Conservation (phyloP, 768 basidiomycete genomes). For the Mycena belliarum region DNA sequence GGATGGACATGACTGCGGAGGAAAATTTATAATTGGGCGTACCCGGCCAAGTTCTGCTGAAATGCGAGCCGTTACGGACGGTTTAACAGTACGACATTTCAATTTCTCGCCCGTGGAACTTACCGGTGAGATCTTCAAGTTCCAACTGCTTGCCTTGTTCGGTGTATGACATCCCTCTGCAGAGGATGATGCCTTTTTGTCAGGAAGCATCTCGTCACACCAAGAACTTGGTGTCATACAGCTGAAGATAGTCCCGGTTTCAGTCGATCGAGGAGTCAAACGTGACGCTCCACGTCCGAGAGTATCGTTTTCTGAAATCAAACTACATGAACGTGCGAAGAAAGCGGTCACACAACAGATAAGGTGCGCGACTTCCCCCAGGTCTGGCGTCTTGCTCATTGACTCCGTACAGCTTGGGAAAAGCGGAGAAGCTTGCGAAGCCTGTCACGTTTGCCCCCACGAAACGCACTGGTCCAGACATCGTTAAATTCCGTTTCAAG, state of each 20-base stretch:
- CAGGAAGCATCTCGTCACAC: neutral
- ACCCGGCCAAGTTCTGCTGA: no score
- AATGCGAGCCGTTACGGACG: no score
- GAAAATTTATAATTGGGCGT: no score
- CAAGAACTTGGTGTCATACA: neutral
- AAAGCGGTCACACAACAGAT: neutral
- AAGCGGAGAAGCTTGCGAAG: neutral
- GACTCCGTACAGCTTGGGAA: neutral
- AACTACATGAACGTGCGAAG: neutral
- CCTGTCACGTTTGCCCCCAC: neutral
- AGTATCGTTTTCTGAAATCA: neutral
- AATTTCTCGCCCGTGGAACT: constrained; percentile 8
- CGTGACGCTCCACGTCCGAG: no score
- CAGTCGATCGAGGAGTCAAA: no score
- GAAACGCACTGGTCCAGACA: neutral
- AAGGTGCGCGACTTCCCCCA: neutral
- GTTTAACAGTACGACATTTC: neutral
- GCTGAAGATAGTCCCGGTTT: no score
- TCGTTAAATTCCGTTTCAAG: neutral
- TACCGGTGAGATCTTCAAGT: constrained; percentile 1
- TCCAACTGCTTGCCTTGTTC: neutral
- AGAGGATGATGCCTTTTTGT: constrained; percentile 13
- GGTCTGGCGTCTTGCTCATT: neutral
- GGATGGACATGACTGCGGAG: neutral
- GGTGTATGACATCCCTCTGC: no score